Base-by-base conservation (phyloP, 495 filamentous ascomycete species). In the Aspergillus avenaceus region DNA sequence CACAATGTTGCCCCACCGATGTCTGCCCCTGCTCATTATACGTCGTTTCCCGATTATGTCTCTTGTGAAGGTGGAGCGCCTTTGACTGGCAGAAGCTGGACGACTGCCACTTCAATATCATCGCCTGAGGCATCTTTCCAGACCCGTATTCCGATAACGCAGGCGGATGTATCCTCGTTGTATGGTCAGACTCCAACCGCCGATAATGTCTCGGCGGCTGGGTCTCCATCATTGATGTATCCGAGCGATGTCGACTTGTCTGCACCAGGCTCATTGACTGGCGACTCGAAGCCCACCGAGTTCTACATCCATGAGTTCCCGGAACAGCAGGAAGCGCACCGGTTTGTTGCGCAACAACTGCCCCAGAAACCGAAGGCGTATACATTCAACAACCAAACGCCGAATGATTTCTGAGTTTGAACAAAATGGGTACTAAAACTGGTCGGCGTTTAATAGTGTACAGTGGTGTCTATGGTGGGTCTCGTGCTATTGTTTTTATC, bases 221-320 rank as follows among this genome's bases (percentile, higher is more conserved):
- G 56, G 12, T 72, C 71, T 0, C 67, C 70, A 4, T 59, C 66
- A 27, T 48, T 71, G 48, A 60, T 71, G 43, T 68, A 71, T 41
- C 63, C 70, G 13, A 60, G 64, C 1, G 69, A 71, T 27, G 47
- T 59, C 19, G 69, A 68, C 13, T 54, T 71, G 52, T 55, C 59
- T 5, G 53, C 63, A 18, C 56, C 62, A 12, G 65, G 56, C n/a
- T 23, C 49, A 8, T 47, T 45, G 19, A 34, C 45, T 23, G 60
- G 55, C 6, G 66, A 71, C 12, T 45, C 58, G 40, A 74, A 73
- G 55, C 57, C 52, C 8, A 58, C 66, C 1, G 66, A 74, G 45
- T 76, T 75, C 53, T 58, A 66, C 50, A 71, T 77, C 49, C 66
- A 69, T 24, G 69, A 76, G 32, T 75, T 68, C 44, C 66, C 72